phyloP scores from a whole-genome alignment of 306 rosid species.

The Trichosanthes truncata region DNA sequence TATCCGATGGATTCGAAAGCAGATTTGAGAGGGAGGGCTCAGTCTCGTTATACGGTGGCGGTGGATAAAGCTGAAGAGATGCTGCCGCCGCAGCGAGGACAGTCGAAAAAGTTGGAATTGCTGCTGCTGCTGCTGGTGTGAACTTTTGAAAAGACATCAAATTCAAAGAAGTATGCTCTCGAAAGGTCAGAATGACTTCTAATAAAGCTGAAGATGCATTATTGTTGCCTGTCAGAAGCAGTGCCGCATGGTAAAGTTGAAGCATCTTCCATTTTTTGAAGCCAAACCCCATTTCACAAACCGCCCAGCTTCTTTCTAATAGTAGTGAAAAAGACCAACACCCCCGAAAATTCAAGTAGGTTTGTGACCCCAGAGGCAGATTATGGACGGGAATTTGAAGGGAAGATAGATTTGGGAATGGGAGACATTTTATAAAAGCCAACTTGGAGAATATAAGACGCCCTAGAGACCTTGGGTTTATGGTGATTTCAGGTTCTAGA shows the following conservation, averaged over 20 bases:
- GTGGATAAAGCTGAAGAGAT: conserved; percentile 1
- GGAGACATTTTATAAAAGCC: background rate
- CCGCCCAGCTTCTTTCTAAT: background rate
- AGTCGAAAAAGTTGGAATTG: background rate
- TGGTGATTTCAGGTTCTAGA: background rate
- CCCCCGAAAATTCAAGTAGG: background rate
- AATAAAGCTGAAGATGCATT: conserved; percentile 1
- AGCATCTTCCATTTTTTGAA: background rate
- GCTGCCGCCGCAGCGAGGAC: background rate
- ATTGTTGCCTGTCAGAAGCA: background rate
- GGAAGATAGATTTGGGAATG: background rate
- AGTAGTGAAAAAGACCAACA: background rate
- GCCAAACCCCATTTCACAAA: background rate
- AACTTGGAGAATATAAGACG: background rate
- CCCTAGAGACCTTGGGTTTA: background rate
- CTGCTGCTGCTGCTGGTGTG: background rate
- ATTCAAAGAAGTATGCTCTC: background rate
- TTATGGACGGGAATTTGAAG: background rate
- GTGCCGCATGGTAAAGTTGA: conserved; percentile 6
- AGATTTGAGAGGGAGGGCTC: background rate
- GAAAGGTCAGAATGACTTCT: conserved; percentile 7
- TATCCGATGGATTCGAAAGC: background rate
- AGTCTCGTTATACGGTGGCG: background rate
- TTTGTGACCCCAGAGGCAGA: background rate
- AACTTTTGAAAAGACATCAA: conserved; percentile 1